Conservation (phyloP, 768 basidiomycete species). For the Mycena kentingensis region DNA sequence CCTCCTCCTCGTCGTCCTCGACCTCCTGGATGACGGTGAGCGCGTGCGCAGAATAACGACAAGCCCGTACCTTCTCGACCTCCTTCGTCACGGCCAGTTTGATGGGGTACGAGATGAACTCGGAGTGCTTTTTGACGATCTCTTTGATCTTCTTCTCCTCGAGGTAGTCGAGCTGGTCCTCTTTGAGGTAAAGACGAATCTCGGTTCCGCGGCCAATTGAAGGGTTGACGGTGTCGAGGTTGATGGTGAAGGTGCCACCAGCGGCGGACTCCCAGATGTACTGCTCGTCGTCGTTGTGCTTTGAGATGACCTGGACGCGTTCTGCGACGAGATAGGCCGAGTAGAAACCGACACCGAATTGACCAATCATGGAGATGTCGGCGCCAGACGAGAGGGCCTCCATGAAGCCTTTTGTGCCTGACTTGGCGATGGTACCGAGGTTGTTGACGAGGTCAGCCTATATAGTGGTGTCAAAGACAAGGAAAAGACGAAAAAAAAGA, state of each 20-base stretch:
- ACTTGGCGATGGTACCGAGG: slow-evolving; percentile 93
- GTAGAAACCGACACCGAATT: too few species aligned
- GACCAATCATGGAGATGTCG: too few species aligned
- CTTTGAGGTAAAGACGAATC: too few species aligned
- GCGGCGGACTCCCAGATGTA: slow-evolving; percentile 99
- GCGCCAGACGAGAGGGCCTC: slow-evolving; percentile 91
- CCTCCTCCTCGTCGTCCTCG: slow-evolving; percentile 77
- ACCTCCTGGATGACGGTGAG: slow-evolving; percentile 63
- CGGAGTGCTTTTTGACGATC: slow-evolving; percentile 99
- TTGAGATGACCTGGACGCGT: slow-evolving; percentile 96
- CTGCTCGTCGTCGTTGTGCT: slow-evolving; percentile 99
- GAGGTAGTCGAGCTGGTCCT: too few species aligned
- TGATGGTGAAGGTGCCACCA: too few species aligned
- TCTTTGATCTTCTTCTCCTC: too few species aligned
- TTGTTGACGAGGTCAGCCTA: slow-evolving; percentile 99
- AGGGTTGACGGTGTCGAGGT: too few species aligned
- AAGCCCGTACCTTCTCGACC: slow-evolving; percentile 84
- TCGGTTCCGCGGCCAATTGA: too few species aligned
- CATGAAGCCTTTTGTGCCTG: slow-evolving; percentile 98
- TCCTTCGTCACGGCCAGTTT: slow-evolving; percentile 98
- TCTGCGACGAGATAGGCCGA: slow-evolving; percentile 99
- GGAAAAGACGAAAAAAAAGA: too few species aligned
- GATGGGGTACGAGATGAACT: slow-evolving; percentile 99
- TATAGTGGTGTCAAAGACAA: too few species aligned
- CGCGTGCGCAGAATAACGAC: not conserved